Evolutionary conservation across 768 basidiomycete genomes (phyloP).

Genomic region (Suillus cothurnatus): DNA sequence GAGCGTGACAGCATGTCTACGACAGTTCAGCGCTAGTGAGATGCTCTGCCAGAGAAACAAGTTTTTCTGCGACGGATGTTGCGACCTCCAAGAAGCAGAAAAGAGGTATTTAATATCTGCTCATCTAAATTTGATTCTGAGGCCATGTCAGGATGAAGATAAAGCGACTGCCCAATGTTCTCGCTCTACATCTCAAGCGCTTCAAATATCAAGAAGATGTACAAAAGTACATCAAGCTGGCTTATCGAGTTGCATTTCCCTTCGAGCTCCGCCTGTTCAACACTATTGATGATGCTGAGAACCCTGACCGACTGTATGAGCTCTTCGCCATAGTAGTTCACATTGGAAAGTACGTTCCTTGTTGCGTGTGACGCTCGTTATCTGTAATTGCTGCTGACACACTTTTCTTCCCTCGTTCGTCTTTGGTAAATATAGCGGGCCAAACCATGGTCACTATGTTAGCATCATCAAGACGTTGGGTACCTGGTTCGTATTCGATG

Average conservation of each 20-base stretch:
- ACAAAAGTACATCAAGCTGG: conserved; percentile 89
- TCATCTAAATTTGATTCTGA: conserved; percentile 7
- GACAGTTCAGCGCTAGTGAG: conserved; percentile 96
- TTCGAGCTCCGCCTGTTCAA: conserved; percentile 95
- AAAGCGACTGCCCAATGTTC: conserved; percentile 91
- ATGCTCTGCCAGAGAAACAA: conserved; percentile 99
- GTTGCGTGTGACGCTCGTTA: conserved; percentile 11
- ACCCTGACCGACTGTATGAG: conserved; percentile 92
- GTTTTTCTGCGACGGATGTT: conserved; percentile 97
- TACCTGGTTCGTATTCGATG: conserved; percentile 93
- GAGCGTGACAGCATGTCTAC: conserved; percentile 92
- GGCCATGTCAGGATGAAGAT: conserved; percentile 86
- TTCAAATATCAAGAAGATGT: conserved; percentile 98
- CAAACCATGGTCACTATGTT: conserved; percentile 98
- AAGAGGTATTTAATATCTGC: conserved; percentile 65
- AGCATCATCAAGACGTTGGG: conserved; percentile 88
- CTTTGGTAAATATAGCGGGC: conserved; percentile 60
- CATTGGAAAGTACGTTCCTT: conserved; percentile 87
- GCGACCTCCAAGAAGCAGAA: conserved; percentile 96
- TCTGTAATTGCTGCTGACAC: conserved; percentile 16
- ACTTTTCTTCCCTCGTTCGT: conserved; percentile 16
- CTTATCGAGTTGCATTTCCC: conserved; percentile 96
- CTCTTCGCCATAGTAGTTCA: conserved; percentile 98
- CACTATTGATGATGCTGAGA: conserved; percentile 89
- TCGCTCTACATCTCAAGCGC: conserved; percentile 94